These are phyloP conservation scores for Melaleuca quinquenervia DNA, from an alignment of 345 rosid genomes.

Conservation along the genomic window DNA sequence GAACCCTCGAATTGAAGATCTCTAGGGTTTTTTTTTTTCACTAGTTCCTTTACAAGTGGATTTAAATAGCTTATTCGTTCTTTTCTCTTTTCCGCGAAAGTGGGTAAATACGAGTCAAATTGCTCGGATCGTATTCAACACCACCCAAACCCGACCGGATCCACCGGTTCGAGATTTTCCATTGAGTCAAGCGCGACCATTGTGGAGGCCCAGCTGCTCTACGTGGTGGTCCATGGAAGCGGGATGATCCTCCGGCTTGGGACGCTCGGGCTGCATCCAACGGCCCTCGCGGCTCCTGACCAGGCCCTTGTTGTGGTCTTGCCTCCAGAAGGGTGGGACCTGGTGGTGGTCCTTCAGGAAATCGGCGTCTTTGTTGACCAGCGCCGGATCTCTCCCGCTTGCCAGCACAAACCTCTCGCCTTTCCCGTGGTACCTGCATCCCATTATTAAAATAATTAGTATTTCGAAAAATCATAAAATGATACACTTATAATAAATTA, in stretches of 20 bases:
- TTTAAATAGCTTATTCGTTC: no score
- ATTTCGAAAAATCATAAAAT: no score
- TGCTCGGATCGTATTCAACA: no score
- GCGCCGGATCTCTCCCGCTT: constrained; percentile 63
- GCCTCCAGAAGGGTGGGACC: constrained; percentile 84
- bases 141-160: no score
- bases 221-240: constrained; percentile 40
- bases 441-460: neutral
- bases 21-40: no score
- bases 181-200: neutral
- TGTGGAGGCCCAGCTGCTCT: constrained; percentile 21
- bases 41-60: no score
- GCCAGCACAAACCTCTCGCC: constrained; percentile 61
- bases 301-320: constrained; percentile 73
- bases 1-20: no score
- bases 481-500: no score
- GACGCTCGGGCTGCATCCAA: constrained; percentile 71
- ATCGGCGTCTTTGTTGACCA: constrained; percentile 75
- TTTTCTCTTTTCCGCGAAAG: no score
- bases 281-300: constrained; percentile 53
- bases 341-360: constrained; percentile 62
- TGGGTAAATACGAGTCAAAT: no score
- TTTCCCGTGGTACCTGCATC: constrained; percentile 59
- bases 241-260: constrained; percentile 56
- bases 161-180: no score